phyloP scores from a whole-genome alignment of 129 eudicot species.

The Smallanthus sonchifolius region DNA sequence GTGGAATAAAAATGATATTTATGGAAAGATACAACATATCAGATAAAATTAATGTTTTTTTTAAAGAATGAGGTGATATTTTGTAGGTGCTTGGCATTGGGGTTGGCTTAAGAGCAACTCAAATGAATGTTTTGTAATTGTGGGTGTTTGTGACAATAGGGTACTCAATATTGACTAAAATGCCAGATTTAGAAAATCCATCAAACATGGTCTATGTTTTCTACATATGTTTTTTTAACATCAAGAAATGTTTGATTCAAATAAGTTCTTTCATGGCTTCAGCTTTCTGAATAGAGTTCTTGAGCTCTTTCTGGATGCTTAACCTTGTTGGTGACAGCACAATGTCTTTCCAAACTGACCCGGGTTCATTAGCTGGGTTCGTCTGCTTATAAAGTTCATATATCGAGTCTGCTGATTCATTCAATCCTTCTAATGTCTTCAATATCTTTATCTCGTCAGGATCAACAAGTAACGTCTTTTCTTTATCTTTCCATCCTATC shows the following conservation, averaged over 20 bases:
- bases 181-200: neutral
- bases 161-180: neutral
- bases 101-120: too few species aligned
- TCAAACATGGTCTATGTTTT: neutral
- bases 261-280: conserved; percentile 32
- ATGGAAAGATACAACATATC: too few species aligned
- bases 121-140: too few species aligned
- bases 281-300: conserved; percentile 63
- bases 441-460: conserved; percentile 76
- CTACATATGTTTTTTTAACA: neutral
- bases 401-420: conserved; percentile 70
- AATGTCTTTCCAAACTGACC: conserved; percentile 89
- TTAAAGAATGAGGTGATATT: too few species aligned
- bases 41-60: too few species aligned
- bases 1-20: too few species aligned
- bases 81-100: too few species aligned
- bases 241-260: neutral
- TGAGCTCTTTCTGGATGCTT: conserved; percentile 82
- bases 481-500: conserved; percentile 98
- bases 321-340: conserved; percentile 87
- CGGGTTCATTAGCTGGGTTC: conserved; percentile 47
- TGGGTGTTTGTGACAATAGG: too few species aligned
- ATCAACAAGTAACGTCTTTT: conserved; percentile 79
- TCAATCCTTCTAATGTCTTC: conserved; percentile 50
- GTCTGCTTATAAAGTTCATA: conserved; percentile 59